These are phyloP conservation scores for Metroxylon sagu DNA, from an alignment of 176 grass and related monocot genomes.

Conservation along the genomic window DNA sequence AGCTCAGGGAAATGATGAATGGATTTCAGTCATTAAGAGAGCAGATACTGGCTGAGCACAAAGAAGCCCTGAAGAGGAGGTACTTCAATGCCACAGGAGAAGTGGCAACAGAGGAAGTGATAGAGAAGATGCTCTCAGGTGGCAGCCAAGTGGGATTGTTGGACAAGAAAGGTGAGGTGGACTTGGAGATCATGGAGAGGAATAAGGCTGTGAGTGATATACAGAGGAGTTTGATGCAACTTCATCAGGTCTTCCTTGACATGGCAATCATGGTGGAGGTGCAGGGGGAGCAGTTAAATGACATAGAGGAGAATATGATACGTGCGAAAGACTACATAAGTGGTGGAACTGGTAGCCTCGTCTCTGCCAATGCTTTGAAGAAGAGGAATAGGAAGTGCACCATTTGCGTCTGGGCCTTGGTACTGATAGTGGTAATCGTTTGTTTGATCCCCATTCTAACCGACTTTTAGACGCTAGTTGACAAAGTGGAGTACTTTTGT, in stretches of 20 bases:
- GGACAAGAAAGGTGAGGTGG: constrained; percentile 18
- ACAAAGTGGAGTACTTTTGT: not conserved
- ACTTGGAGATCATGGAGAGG: constrained; percentile 32
- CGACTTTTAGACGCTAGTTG: not conserved
- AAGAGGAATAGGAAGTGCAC: constrained; percentile 24
- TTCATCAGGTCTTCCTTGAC: constrained; percentile 45
- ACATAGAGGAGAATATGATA: constrained; percentile 36
- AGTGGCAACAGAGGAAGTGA: constrained; percentile 25
- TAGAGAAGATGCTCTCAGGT: constrained; percentile 35
- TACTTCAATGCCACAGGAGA: constrained; percentile 39
- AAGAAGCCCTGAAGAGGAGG: constrained; percentile 31
- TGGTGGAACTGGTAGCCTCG: constrained; percentile 27
- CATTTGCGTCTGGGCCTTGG: constrained; percentile 4
- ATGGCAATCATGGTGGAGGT: constrained; percentile 37
- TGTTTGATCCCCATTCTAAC: constrained; percentile 22
- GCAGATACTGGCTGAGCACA: constrained; percentile 27
- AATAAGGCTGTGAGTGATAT: constrained; percentile 39
- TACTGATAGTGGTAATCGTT: constrained; percentile 24
- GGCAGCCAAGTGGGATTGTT: constrained; percentile 14
- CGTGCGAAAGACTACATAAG: constrained; percentile 29
- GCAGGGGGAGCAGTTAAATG: constrained; percentile 38
- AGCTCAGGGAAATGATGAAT: constrained; percentile 34
- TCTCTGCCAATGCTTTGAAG: constrained; percentile 24
- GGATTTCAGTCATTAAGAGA: constrained; percentile 36
- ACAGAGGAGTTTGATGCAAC: constrained; percentile 35